phyloP scores from a whole-genome alignment of 176 grass and related monocot species.

The Hyparrhenia diplandra region DNA sequence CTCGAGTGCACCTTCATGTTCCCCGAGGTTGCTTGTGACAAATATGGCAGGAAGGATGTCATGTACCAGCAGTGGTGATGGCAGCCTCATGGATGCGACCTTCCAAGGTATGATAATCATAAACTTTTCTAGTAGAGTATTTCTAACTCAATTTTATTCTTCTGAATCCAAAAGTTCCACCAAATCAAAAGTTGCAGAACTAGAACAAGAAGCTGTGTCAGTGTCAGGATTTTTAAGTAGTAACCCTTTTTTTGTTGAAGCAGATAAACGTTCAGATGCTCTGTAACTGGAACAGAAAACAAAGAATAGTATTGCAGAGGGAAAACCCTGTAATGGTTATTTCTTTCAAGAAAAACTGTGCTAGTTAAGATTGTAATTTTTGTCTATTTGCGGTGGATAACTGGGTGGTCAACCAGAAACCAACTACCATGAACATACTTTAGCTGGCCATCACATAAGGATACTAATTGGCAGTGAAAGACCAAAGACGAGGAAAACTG shows the following conservation, averaged over 20 bases:
- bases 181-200: not conserved
- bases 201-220: not conserved
- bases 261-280: not conserved
- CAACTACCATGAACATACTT: not conserved
- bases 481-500: not conserved
- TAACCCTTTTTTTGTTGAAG: not conserved
- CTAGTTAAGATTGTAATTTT: not conserved
- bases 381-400: not conserved
- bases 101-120: slow-evolving; percentile 53
- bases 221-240: not conserved
- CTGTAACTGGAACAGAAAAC: not conserved
- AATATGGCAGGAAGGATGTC: slow-evolving; percentile 67
- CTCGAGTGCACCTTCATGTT: slow-evolving; percentile 59
- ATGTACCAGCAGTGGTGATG: slow-evolving; percentile 94
- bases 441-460: not conserved
- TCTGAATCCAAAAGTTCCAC: not conserved
- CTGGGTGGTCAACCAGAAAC: not conserved
- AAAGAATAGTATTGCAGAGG: not conserved
- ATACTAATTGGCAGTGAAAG: not conserved
- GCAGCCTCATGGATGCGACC: slow-evolving; percentile 78
- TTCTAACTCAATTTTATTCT: not conserved
- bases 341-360: not conserved
- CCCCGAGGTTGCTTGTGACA: slow-evolving; percentile 69
- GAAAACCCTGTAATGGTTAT: not conserved
- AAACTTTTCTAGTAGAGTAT: not conserved